A percentile compares a stretch with the other conserved stretches of the same genome.
These are phyloP conservation scores for Beauveria sp. DNA, from an alignment of 2,329 filamentous ascomycete genomes.

Conservation along the genomic window DNA sequence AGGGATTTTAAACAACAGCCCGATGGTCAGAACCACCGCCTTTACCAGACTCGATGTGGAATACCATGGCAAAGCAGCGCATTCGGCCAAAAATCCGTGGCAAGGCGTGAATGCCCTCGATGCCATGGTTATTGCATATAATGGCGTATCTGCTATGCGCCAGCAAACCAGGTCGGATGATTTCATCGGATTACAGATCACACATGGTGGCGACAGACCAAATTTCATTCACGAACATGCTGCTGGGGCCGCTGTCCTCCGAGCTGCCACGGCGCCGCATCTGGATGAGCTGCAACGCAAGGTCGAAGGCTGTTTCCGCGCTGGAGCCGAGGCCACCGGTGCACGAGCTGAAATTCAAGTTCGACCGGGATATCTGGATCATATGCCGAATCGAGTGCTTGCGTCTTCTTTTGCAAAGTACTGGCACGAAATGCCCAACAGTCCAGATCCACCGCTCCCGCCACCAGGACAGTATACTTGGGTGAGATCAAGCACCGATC, in stretches of 20 bases:
- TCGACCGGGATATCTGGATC: conserved; percentile 41
- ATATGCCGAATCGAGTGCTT: conserved; percentile 45
- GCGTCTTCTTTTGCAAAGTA: conserved; percentile 35
- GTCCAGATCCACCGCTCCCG: conserved; percentile 19
- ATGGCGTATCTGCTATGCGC: conserved; percentile 41
- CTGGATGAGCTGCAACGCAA: conserved; percentile 31
- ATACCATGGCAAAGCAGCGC: conserved; percentile 47
- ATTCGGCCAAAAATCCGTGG: conserved; percentile 51
- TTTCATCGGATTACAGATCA: conserved; percentile 44
- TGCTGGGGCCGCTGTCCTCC: conserved; percentile 26
- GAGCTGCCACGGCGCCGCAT: conserved; percentile 21
- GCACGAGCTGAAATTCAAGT: conserved; percentile 34
- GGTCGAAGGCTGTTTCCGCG: conserved; percentile 34
- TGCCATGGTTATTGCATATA: conserved; percentile 42
- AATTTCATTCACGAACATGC: conserved; percentile 50
- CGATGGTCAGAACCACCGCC: conserved; percentile 44
- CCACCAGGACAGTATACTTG: conserved; percentile 33
- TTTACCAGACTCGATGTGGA: conserved; percentile 41
- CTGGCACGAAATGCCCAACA: conserved; percentile 33
- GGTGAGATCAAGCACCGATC: conserved; percentile 48
- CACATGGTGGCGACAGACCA: conserved; percentile 42
- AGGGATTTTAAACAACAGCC: conserved; percentile 31
- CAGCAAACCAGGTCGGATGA: conserved; percentile 48
- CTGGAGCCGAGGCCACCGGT: conserved; percentile 35
- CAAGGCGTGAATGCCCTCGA: conserved; percentile 53